Percentiles rank a stretch among this genome's conserved stretches.
Conservation (phyloP, 176 grass and related monocot species). For the Thinopyrum elongatum region DNA sequence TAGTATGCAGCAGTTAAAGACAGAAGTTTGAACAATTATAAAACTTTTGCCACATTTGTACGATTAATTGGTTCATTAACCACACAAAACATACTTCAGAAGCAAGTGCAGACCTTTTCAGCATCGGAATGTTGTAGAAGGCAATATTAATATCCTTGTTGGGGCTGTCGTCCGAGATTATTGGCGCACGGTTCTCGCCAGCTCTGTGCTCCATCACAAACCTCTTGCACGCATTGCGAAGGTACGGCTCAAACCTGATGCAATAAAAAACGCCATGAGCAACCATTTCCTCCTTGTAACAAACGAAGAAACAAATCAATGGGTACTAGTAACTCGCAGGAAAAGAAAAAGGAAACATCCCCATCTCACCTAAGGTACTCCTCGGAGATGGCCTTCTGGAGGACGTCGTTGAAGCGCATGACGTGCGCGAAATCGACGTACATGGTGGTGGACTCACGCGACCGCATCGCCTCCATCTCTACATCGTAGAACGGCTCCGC, state of each 20-base stretch:
- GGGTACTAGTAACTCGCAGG: neutral
- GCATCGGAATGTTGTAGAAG: slow-evolving; percentile 86
- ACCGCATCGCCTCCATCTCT: slow-evolving; percentile 84
- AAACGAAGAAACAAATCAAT: neutral
- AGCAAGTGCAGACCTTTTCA: slow-evolving; percentile 55
- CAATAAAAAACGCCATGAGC: neutral
- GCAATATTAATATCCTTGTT: slow-evolving; percentile 91
- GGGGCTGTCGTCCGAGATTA: slow-evolving; percentile 87
- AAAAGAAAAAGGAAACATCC: neutral
- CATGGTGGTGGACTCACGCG: slow-evolving; percentile 84
- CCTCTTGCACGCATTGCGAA: slow-evolving; percentile 92
- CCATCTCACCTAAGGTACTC: slow-evolving; percentile 79
- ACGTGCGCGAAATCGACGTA: slow-evolving; percentile 94
- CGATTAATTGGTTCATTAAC: neutral
- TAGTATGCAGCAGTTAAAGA: neutral
- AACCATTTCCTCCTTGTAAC: neutral
- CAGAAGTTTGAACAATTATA: neutral
- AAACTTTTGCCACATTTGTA: neutral
- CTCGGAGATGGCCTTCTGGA: slow-evolving; percentile 89
- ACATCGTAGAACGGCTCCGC: slow-evolving; percentile 79
- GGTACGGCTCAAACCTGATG: slow-evolving; percentile 74
- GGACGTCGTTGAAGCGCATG: slow-evolving; percentile 94
- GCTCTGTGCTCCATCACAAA: slow-evolving; percentile 75
- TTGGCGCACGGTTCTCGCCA: slow-evolving; percentile 57
- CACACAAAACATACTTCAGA: neutral